Evolutionary conservation across 78 protist genomes (phyloP), one percentile per base, ranked within the genome.

Genomic region (Dictyostelium purpureum): DNA sequence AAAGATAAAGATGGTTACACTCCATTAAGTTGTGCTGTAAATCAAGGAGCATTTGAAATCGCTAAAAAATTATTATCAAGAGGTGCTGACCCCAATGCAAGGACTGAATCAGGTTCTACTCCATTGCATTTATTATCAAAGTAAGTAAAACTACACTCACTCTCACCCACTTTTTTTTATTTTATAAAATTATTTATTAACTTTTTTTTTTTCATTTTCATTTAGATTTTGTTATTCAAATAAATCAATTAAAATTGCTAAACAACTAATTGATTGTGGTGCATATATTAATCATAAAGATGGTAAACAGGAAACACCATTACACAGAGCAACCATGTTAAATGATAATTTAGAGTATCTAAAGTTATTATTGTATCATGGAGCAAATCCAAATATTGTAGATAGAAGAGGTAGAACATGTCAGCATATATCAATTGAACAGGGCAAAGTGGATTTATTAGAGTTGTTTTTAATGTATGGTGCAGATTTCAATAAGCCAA

Each of bases 1-100:
- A 35, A 31, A 42, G 90, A 83, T 38, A 83, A 83, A 57, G 90
- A 83, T 38, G 90, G 80, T 24, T 83, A 83, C 56, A 83, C 90
- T 19, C 76, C 90, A 18, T 42, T 83, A 18, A 37, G 21, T 24
- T 83, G 90, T 56, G 67, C 90, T 21, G 49, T 83, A 28, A 71
- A 42, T 33, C 59, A 70, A 37, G 90, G 90, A 56, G 38, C 42
- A 9, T 83, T 70, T n/a, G 90, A 83, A 28, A 71, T 83, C 1
- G 79, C 90, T 1, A 69, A 57, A 24, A 83, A 71, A 24, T 51
- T 83, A 10, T 45, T 83, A 7, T 51, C 52, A 12, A 70, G 75
- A 28, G 56, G 56, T n/a, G 57, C 90, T 11, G 80, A 83, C 31
- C 90, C 90, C 6, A 83, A 83, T 71, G 49, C 79, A 52, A 83